These are phyloP conservation scores for Podochytrium sp. DNA, from an alignment of 192 early-diverging fungal genomes.

Conservation along the genomic window DNA sequence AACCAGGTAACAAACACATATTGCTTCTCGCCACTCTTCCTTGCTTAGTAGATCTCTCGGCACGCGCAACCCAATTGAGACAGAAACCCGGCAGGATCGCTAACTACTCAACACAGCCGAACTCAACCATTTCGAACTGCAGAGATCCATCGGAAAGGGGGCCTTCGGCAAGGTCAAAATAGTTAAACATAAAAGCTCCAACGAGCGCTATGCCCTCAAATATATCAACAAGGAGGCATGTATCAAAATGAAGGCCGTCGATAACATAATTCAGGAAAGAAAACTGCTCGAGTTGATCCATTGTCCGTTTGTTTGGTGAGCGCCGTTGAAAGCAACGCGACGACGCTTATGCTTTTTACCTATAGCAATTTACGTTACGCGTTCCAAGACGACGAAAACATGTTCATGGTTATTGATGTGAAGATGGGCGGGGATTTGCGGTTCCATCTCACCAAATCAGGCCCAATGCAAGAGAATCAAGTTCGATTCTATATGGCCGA, in stretches of 20 bases:
- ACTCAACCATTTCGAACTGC: constrained; percentile 86
- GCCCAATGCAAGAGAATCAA: constrained; percentile 43
- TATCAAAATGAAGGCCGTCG: constrained; percentile 77
- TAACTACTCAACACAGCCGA: constrained; percentile 55
- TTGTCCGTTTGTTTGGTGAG: constrained; percentile 75
- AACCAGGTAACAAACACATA: constrained; percentile 9
- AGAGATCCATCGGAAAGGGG: constrained; percentile 89
- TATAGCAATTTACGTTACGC: constrained; percentile 58
- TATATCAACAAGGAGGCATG: constrained; percentile 95
- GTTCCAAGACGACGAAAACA: constrained; percentile 68
- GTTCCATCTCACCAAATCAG: constrained; percentile 48
- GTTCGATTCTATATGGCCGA: constrained; percentile 50
- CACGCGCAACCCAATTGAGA: no score
- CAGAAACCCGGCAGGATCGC: neutral
- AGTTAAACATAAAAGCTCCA: constrained; percentile 81
- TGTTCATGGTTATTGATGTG: constrained; percentile 68
- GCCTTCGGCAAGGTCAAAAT: constrained; percentile 95
- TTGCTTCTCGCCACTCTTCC: neutral
- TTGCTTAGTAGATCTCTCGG: no score
- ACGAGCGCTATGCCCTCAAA: constrained; percentile 86
- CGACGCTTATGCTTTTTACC: no score
- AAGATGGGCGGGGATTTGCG: constrained; percentile 63
- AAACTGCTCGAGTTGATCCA: constrained; percentile 85
- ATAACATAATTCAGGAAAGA: constrained; percentile 91
- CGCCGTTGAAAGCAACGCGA: no score